Evolutionary conservation across 2,329 filamentous ascomycete species (phyloP).

Genomic region (Neopestalotiopsis sp.): DNA sequence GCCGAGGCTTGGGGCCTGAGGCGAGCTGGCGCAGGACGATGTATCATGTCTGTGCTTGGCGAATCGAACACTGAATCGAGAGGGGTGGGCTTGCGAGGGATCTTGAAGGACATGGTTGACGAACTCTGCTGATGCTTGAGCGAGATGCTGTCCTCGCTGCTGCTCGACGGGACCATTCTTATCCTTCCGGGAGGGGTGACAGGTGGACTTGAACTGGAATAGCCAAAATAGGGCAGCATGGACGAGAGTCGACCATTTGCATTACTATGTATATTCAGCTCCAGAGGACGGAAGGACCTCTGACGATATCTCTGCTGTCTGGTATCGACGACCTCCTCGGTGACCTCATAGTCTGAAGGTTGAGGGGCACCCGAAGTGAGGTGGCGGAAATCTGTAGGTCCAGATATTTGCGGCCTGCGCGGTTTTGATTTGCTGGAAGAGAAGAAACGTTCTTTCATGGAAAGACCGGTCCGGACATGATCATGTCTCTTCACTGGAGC

Average conservation of each 20-base stretch:
- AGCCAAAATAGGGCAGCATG: slow-evolving; percentile 57
- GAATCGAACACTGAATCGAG: slow-evolving; percentile 39
- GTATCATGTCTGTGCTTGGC: slow-evolving; percentile 35
- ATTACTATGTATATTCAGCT: slow-evolving; percentile 57
- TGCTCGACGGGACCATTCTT: slow-evolving; percentile 35
- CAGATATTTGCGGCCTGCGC: slow-evolving; percentile 62
- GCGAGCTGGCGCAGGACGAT: slow-evolving; percentile 51
- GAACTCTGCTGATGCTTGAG: slow-evolving; percentile 49
- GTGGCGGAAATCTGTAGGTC: slow-evolving; percentile 65
- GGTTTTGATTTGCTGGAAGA: slow-evolving; percentile 42
- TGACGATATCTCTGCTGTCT: slow-evolving; percentile 35
- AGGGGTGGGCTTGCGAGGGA: slow-evolving; percentile 51
- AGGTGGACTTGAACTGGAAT: slow-evolving; percentile 35
- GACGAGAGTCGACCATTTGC: slow-evolving; percentile 57
- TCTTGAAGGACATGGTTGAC: slow-evolving; percentile 61
- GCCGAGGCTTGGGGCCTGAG: slow-evolving; percentile 49
- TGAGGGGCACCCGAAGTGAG: slow-evolving; percentile 46
- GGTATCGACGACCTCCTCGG: slow-evolving; percentile 22
- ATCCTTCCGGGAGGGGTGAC: slow-evolving; percentile 46
- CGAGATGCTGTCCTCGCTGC: slow-evolving; percentile 40
- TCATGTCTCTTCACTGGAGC: slow-evolving; percentile 43
- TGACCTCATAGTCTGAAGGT: slow-evolving; percentile 24
- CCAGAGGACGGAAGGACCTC: slow-evolving; percentile 56
- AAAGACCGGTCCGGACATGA: slow-evolving; percentile 47
- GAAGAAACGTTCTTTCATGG: slow-evolving; percentile 51